Percentiles rank a stretch among this genome's conserved stretches.
phyloP scores from a whole-genome alignment of 2,329 filamentous ascomycete genomes.

The Orbilia brochopaga region DNA sequence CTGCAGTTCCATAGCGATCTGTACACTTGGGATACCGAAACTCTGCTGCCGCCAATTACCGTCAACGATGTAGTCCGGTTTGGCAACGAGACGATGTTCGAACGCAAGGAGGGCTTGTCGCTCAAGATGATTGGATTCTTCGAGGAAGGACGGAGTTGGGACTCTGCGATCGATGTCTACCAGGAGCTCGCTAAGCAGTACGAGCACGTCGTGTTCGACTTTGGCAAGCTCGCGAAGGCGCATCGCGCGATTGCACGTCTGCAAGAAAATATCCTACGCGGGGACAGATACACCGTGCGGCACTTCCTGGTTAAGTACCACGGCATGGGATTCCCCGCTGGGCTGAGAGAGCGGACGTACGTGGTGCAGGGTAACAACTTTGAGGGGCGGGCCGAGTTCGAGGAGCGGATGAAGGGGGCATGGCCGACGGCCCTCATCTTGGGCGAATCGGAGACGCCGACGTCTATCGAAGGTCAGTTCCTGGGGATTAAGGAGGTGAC shows the following conservation, averaged over 20 bases:
- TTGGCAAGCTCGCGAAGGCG: conserved; percentile 84
- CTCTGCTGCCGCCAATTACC: conserved; percentile 25
- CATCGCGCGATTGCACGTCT: conserved; percentile 90
- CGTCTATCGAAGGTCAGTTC: conserved; percentile 89
- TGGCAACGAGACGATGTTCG: conserved; percentile 83
- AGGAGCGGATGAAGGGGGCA: conserved; percentile 88
- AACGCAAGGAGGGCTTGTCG: conserved; percentile 89
- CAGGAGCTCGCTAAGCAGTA: conserved; percentile 91
- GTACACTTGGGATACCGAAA: conserved; percentile 77
- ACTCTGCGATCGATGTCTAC: conserved; percentile 83
- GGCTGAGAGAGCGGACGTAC: conserved; percentile 85
- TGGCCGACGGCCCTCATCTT: conserved; percentile 85
- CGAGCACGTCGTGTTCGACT: conserved; percentile 86
- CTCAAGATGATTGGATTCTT: conserved; percentile 95
- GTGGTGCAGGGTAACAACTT: conserved; percentile 82
- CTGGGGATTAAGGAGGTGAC: conserved; percentile 80
- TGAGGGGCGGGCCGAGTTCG: conserved; percentile 80
- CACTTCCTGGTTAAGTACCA: conserved; percentile 93
- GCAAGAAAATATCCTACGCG: conserved; percentile 84
- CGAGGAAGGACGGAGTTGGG: conserved; percentile 93
- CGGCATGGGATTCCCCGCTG: conserved; percentile 83
- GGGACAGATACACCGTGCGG: conserved; percentile 76
- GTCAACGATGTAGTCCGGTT: conserved; percentile 71
- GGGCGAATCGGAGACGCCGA: conserved; percentile 69
- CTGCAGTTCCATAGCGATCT: conserved; percentile 88